phyloP scores from a whole-genome alignment of 495 filamentous ascomycete genomes.

The Staphylotrichum tortipilum region DNA sequence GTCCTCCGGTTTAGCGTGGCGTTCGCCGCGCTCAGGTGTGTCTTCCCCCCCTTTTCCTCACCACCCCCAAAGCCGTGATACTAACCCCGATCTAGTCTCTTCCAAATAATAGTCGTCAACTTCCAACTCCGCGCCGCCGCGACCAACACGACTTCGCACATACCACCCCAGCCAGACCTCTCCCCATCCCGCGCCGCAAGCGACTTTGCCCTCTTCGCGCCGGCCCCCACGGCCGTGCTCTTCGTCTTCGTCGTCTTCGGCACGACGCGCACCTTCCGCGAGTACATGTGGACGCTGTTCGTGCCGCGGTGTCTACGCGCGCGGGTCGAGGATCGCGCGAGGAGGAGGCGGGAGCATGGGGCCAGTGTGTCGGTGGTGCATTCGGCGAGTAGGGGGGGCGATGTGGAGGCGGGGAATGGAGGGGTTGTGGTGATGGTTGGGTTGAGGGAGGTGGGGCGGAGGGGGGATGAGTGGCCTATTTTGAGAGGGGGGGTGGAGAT shows the following conservation, averaged over 20 bases:
- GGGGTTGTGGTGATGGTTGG: neutral
- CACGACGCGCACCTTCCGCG: slow-evolving; percentile 31
- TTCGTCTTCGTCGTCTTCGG: slow-evolving; percentile 36
- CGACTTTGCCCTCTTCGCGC: slow-evolving; percentile 37
- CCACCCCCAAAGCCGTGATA: neutral
- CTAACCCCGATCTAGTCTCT: slow-evolving; percentile 11
- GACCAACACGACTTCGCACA: slow-evolving; percentile 25
- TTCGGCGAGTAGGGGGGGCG: neutral
- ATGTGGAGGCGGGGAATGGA: neutral
- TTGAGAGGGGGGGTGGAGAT: neutral
- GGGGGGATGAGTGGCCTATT: slow-evolving; percentile 11
- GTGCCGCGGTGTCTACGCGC: slow-evolving; percentile 6
- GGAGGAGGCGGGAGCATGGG: neutral
- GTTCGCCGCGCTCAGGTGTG: slow-evolving; percentile 34
- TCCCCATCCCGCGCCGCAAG: slow-evolving; percentile 23
- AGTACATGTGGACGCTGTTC: slow-evolving; percentile 13
- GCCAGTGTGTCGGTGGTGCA: neutral
- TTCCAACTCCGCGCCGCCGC: slow-evolving; percentile 32
- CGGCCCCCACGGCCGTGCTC: slow-evolving; percentile 33
- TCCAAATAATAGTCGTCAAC: slow-evolving; percentile 35
- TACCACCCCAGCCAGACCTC: slow-evolving; percentile 28
- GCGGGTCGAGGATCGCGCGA: neutral
- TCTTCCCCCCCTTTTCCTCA: neutral
- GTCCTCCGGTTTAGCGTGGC: slow-evolving; percentile 39
- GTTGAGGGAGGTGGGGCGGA: neutral